Evolutionary conservation across 2,329 filamentous ascomycete species (phyloP), one percentile per base, ranked within the genome.

Genomic region (Fusarium sororula): DNA sequence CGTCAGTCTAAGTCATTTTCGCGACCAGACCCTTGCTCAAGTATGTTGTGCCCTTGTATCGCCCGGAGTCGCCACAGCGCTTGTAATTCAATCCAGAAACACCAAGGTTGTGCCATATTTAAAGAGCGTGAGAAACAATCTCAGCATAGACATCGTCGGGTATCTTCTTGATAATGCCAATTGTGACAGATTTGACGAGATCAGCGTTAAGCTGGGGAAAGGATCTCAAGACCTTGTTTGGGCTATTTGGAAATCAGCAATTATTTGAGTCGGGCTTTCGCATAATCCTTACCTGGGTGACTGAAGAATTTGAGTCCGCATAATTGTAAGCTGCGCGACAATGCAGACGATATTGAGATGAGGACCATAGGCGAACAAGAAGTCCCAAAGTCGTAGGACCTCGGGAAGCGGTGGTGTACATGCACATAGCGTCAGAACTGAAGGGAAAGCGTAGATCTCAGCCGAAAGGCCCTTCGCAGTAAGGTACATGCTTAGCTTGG

Each of bases 311-410:
- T 94, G 91, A 64, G 95, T 92, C 67, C 95, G 88, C 84, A 98
- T 94, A 78, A 97, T 89, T 55, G 98, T 92, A 59, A 99, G 86
- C 83, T 99, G 96, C 20, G 96, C 96, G 22, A 98, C 96, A 73
- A 99, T 98, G 81, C 96, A 98, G 28, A 99, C 84, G 63, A 99
- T 94, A 79, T 99, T 99, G 70, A 99, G 83, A 82, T 99, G 96
- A 41, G 95, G 92, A 0, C 96, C 96, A 77, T 98, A 99, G 0
- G 96, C 96, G 79, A 99, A 97, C 28, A 99, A 84, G 77, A 99
- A 99, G 81, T 99, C 96, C 96, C 96, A 99, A 5, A 99, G 88
- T 72, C 93, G 90, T 63, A 99, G 84, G 1, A 99, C 96, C 83
- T 99, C 96, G 0, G 96, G 96, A 62, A 99, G 83, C 6, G 96